Conservation (phyloP, 2,329 filamentous ascomycete genomes). For the Nannizzia gypsea region DNA sequence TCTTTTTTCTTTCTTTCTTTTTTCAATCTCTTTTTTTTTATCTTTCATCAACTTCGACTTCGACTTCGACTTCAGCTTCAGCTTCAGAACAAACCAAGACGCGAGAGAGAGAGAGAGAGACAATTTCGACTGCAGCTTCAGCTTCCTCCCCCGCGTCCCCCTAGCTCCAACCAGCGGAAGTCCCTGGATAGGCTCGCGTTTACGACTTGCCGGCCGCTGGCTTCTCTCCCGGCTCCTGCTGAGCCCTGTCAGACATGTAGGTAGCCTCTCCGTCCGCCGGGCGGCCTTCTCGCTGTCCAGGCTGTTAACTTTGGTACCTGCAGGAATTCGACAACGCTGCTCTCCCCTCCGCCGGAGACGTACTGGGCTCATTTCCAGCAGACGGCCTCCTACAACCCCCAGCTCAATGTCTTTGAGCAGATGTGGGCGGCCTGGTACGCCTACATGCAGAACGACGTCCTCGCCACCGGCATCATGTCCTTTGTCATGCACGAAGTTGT, state of each 20-base stretch:
- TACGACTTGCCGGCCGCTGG: not conserved
- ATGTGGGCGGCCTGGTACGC: constrained; percentile 95
- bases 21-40: not conserved
- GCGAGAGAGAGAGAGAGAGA: too few relatives aligned
- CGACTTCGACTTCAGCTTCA: not conserved
- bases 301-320: not conserved
- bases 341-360: constrained; percentile 34
- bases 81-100: not conserved
- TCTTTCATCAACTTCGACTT: not conserved
- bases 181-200: not conserved
- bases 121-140: not conserved
- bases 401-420: constrained; percentile 75
- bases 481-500: constrained; percentile 89
- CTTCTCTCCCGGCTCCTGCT: not conserved
- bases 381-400: constrained; percentile 62
- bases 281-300: too few relatives aligned
- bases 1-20: too few relatives aligned
- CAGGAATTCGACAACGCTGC: constrained; percentile 38
- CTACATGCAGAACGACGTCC: constrained; percentile 93
- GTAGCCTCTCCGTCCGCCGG: constrained; percentile 1
- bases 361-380: constrained; percentile 57
- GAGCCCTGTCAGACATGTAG: not conserved
- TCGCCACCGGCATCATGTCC: constrained; percentile 95
- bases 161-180: too few relatives aligned
- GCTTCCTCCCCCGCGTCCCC: too few relatives aligned